phyloP scores from a whole-genome alignment of 2,329 filamentous ascomycete genomes.

The Drechslerella dactyloides region DNA sequence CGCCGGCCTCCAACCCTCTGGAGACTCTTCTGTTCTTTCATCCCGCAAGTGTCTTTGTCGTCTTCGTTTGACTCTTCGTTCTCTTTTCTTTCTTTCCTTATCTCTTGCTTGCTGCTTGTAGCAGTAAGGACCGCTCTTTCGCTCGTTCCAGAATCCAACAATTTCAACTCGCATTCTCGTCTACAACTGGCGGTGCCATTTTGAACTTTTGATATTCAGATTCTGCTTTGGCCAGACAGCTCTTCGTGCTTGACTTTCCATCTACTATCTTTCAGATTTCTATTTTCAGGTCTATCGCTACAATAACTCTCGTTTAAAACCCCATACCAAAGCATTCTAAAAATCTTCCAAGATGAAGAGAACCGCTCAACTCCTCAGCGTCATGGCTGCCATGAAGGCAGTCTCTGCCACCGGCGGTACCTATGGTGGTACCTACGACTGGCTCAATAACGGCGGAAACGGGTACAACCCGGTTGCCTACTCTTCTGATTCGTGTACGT shows the following conservation, averaged over 20 bases:
- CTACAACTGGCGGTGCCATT: conserved; percentile 45
- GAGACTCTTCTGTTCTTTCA: conserved; percentile 24
- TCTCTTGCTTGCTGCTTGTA: conserved; percentile 18
- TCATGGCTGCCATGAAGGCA: conserved; percentile 37
- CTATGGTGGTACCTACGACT: conserved; percentile 35
- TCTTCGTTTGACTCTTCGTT: conserved; percentile 42
- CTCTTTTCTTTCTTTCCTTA: background rate
- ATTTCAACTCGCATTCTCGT: conserved; percentile 35
- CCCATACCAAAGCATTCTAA: conserved; percentile 15
- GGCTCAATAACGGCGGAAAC: conserved; percentile 37
- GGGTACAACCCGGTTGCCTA: conserved; percentile 36
- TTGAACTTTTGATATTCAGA: conserved; percentile 7
- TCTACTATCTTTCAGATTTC: conserved; percentile 19
- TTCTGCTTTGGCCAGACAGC: conserved; percentile 51
- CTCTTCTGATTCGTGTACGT: conserved; percentile 35
- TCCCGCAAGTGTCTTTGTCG: conserved; percentile 39
- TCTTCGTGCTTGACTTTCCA: conserved; percentile 22
- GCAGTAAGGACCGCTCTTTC: conserved; percentile 37
- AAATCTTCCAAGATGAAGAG: conserved; percentile 33
- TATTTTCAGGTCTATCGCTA: conserved; percentile 39
- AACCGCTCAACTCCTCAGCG: conserved; percentile 43
- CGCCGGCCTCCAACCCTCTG: conserved; percentile 29
- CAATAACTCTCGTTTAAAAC: conserved; percentile 18
- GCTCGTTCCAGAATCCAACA: conserved; percentile 42
- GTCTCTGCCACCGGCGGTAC: conserved; percentile 32